Evolutionary conservation across 2,329 filamentous ascomycete genomes (phyloP).

Genomic region (Hymenotorrendiella dingleyae): DNA sequence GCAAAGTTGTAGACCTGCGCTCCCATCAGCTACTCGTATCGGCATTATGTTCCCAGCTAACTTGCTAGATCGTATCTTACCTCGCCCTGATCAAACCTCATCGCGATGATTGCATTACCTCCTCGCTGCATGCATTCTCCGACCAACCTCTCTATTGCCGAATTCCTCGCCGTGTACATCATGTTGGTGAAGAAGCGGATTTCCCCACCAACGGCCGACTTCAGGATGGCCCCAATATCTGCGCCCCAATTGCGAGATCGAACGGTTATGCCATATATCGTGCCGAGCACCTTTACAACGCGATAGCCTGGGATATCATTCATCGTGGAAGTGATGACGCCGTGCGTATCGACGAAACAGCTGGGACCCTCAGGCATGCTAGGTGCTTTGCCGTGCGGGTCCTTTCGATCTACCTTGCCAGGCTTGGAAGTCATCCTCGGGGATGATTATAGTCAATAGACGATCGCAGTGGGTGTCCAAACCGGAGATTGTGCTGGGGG

Average conservation of each 20-base stretch:
- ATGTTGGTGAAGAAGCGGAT: constrained; percentile 53
- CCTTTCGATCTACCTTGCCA: too few relatives aligned
- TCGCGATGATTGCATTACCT: constrained; percentile 53
- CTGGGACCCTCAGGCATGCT: not conserved
- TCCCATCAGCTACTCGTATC: not conserved
- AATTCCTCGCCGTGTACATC: constrained; percentile 52
- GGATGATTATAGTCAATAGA: too few relatives aligned
- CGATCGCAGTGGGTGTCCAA: too few relatives aligned
- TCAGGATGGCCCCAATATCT: constrained; percentile 48
- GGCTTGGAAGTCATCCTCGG: too few relatives aligned
- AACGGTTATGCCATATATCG: constrained; percentile 51
- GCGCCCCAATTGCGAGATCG: constrained; percentile 54
- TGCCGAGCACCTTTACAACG: constrained; percentile 50
- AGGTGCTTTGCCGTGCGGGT: not conserved
- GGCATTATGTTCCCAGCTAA: too few relatives aligned
- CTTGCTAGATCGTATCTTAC: too few relatives aligned
- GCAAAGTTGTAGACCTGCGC: constrained; percentile 43
- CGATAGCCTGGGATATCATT: constrained; percentile 56
- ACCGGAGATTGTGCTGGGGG: too few relatives aligned
- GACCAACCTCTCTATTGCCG: constrained; percentile 48
- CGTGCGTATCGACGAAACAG: constrained; percentile 57
- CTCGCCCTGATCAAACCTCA: constrained; percentile 52
- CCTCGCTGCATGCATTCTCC: constrained; percentile 51
- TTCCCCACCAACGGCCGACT: constrained; percentile 53
- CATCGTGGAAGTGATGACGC: constrained; percentile 58